Evolutionary conservation across 305 asterid species (phyloP).

Genomic region (Rubia peregrina): DNA sequence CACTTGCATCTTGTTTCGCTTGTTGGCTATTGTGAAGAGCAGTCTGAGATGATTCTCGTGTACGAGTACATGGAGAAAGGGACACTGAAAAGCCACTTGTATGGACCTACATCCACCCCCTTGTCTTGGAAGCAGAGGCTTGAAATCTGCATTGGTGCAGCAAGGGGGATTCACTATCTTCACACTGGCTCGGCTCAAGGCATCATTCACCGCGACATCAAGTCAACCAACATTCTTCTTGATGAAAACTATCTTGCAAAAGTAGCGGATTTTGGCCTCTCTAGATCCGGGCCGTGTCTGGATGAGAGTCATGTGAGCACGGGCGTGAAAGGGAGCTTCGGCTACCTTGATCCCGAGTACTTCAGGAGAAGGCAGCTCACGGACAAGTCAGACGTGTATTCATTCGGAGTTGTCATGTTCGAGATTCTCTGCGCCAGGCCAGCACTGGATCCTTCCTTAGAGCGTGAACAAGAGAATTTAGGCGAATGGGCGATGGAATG

Average conservation of each 20-base stretch:
- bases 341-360: slow-evolving; percentile 85
- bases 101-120: slow-evolving; percentile 45
- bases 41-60: slow-evolving; percentile 85
- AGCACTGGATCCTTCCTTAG: slow-evolving; percentile 50
- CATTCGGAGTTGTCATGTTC: slow-evolving; percentile 76
- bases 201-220: slow-evolving; percentile 82
- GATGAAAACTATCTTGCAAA: slow-evolving; percentile 64
- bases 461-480: slow-evolving; percentile 57
- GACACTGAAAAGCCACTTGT: slow-evolving; percentile 57
- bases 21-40: slow-evolving; percentile 82
- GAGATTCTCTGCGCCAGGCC: slow-evolving; percentile 87
- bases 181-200: slow-evolving; percentile 92
- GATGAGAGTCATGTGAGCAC: slow-evolving; percentile 89
- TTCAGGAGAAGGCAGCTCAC: slow-evolving; percentile 74
- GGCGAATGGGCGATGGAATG: slow-evolving; percentile 84
- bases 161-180: slow-evolving; percentile 84
- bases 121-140: slow-evolving; percentile 84
- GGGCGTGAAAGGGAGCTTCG: slow-evolving; percentile 87
- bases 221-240: slow-evolving; percentile 75
- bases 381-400: slow-evolving; percentile 81
- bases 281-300: slow-evolving; percentile 76
- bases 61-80: slow-evolving; percentile 88
- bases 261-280: slow-evolving; percentile 90
- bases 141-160: slow-evolving; percentile 92
- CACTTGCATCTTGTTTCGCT: slow-evolving; percentile 87